phyloP scores from a whole-genome alignment of 805 yeast species.

The Spathaspora arborariae region DNA sequence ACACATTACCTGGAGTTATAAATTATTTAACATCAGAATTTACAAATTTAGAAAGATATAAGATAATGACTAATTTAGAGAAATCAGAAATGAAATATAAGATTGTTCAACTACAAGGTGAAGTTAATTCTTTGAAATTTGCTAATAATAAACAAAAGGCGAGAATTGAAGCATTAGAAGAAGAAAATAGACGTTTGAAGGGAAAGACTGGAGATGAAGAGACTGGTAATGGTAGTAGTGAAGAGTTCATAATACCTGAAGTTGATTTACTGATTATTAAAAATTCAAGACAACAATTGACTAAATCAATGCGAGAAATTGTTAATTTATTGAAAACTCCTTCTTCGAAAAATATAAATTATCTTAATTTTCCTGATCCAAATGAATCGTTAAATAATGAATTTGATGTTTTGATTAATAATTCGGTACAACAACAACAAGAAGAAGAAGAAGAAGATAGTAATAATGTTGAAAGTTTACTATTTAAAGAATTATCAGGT shows the following conservation, averaged over 20 bases:
- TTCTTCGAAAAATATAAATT: constrained; percentile 14
- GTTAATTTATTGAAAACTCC: constrained; percentile 31
- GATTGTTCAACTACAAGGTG: constrained; percentile 51
- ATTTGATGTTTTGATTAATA: constrained; percentile 15
- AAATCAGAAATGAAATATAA: constrained; percentile 49
- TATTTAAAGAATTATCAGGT: constrained; percentile 1
- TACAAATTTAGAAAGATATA: constrained; percentile 39
- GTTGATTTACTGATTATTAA: constrained; percentile 30
- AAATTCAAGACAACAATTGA: constrained; percentile 28
- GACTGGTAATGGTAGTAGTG: neutral
- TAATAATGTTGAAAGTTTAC: neutral
- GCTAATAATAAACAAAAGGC: constrained; percentile 39
- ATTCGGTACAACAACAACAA: neutral
- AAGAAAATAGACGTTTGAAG: constrained; percentile 15
- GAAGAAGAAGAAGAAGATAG: neutral
- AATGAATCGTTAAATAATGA: constrained; percentile 11
- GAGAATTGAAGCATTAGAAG: constrained; percentile 37
- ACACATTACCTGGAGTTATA: constrained; percentile 57
- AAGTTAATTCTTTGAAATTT: constrained; percentile 41
- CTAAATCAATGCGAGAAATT: constrained; percentile 34
- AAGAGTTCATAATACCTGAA: constrained; percentile 21
- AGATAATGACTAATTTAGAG: constrained; percentile 51
- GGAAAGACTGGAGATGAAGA: neutral
- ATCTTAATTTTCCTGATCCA: constrained; percentile 20
- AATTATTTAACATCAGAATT: constrained; percentile 58